Percentiles rank a stretch among this genome's conserved stretches.
Conservation (phyloP, 2,329 filamentous ascomycete genomes). For the Alternaria metachromatica region DNA sequence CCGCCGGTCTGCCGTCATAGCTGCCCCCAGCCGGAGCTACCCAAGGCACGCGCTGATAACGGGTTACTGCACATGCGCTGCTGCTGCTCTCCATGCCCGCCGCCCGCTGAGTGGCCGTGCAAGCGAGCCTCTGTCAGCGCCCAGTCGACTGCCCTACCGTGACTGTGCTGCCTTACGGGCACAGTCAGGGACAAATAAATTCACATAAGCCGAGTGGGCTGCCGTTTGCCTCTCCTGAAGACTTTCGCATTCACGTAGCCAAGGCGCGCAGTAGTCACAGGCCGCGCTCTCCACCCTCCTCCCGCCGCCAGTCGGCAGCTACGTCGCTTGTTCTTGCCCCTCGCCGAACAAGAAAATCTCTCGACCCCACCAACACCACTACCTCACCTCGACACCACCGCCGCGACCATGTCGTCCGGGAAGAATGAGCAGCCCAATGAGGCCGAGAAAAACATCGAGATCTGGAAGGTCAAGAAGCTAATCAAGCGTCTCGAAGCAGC, state of each 20-base stretch:
- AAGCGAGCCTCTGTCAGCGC: slow-evolving; percentile 20
- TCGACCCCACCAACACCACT: slow-evolving; percentile 23
- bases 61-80: slow-evolving; percentile 3
- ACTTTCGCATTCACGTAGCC: not conserved
- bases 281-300: slow-evolving; percentile 9
- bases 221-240: not conserved
- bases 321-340: slow-evolving; percentile 24
- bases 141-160: not conserved
- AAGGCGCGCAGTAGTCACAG: slow-evolving; percentile 1
- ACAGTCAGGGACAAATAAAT: slow-evolving; percentile 15
- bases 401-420: slow-evolving; percentile 45
- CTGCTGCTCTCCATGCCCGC: not conserved
- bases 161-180: not conserved
- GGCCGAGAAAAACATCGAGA: slow-evolving; percentile 95
- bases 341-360: slow-evolving; percentile 22
- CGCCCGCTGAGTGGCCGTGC: slow-evolving; percentile 21
- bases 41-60: slow-evolving; percentile 7
- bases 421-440: slow-evolving; percentile 72
- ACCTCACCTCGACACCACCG: slow-evolving; percentile 18
- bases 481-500: slow-evolving; percentile 98
- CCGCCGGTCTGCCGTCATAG: slow-evolving; percentile 19
- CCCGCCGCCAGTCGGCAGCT: slow-evolving; percentile 25
- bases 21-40: slow-evolving; percentile 6
- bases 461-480: slow-evolving; percentile 99
- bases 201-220: slow-evolving; percentile 8